Conservation (phyloP, 2,329 filamentous ascomycete species). For the Zasmidium citrigriseum region DNA sequence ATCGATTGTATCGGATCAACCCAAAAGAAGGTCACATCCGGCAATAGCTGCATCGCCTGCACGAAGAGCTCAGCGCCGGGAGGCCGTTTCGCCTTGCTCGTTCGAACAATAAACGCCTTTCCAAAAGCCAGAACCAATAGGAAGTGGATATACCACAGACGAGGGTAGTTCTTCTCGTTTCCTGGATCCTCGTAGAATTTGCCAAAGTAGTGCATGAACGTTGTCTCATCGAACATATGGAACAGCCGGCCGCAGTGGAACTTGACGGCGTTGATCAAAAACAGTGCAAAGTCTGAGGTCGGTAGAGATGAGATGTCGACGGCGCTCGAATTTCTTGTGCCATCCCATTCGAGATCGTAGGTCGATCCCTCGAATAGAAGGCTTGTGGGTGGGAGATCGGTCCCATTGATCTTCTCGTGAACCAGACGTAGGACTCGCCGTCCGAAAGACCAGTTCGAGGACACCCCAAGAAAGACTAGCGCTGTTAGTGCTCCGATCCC, state of each 20-base stretch:
- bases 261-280: constrained; percentile 58
- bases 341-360: constrained; percentile 57
- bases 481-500: not conserved
- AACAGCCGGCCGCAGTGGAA: constrained; percentile 58
- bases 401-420: constrained; percentile 49
- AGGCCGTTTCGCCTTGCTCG: constrained; percentile 38
- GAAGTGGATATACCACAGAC: constrained; percentile 57
- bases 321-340: constrained; percentile 34
- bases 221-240: constrained; percentile 56
- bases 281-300: constrained; percentile 54
- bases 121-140: constrained; percentile 57
- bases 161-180: constrained; percentile 28
- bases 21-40: constrained; percentile 43
- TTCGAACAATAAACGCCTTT: constrained; percentile 52
- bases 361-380: constrained; percentile 54
- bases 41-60: constrained; percentile 47
- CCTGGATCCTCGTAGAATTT: constrained; percentile 41
- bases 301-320: constrained; percentile 46
- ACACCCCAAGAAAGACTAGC: constrained; percentile 55
- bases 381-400: constrained; percentile 45
- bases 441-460: constrained; percentile 59
- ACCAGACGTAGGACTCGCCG: constrained; percentile 52
- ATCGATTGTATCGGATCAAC: constrained; percentile 48
- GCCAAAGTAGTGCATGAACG: constrained; percentile 49
- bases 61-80: constrained; percentile 52